Evolutionary conservation across 2,329 filamentous ascomycete species (phyloP).

Genomic region (Fusarium mexicanum): DNA sequence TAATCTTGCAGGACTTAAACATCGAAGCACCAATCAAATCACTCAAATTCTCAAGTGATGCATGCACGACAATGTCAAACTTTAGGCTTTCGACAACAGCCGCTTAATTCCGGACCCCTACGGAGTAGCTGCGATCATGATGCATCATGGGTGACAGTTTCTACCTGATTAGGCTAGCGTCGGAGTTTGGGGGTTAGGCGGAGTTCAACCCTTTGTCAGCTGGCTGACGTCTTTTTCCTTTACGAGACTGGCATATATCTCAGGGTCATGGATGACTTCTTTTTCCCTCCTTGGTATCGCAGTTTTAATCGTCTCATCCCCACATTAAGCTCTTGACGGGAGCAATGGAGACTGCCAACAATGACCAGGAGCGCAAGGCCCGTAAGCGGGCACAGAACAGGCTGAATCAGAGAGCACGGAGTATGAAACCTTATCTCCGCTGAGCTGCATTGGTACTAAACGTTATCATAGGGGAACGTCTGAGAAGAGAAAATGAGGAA

Average conservation of each 20-base stretch:
- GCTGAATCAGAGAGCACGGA: slow-evolving; percentile 27
- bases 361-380: slow-evolving; percentile 1
- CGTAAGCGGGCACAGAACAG: slow-evolving; percentile 25
- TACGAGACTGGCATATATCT: not conserved
- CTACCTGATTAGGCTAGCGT: slow-evolving; percentile 22
- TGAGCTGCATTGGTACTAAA: not conserved
- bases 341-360: not conserved
- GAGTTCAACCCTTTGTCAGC: slow-evolving; percentile 2
- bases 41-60: not conserved
- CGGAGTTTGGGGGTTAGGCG: not conserved
- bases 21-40: not conserved
- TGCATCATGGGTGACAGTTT: slow-evolving; percentile 16
- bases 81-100: not conserved
- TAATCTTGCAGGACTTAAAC: too few species aligned
- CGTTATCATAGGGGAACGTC: not conserved
- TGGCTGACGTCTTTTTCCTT: slow-evolving; percentile 22
- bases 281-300: not conserved
- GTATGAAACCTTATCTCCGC: not conserved
- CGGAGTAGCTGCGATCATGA: not conserved
- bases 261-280: not conserved
- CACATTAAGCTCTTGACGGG: not conserved
- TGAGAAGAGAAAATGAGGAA: not conserved
- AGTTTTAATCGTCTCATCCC: not conserved
- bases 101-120: not conserved
- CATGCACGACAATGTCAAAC: not conserved